Conservation (phyloP, 2,329 filamentous ascomycete genomes). For the Lasiodiplodia sp. region DNA sequence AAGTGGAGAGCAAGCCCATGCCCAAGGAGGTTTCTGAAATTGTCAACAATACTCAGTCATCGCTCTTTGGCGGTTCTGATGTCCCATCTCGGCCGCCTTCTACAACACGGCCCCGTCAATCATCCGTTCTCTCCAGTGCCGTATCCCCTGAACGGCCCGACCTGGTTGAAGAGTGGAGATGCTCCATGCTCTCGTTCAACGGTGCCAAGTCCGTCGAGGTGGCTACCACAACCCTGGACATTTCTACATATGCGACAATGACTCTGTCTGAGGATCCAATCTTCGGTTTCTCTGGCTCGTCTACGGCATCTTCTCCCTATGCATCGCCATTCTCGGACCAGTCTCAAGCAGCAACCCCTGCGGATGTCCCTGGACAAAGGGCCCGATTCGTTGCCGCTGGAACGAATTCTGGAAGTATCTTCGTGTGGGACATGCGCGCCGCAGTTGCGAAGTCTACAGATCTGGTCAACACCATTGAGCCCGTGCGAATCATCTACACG, state of each 20-base stretch:
- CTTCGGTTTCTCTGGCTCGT: constrained; percentile 63
- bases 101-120: constrained; percentile 33
- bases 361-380: constrained; percentile 83
- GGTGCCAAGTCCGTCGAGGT: constrained; percentile 68
- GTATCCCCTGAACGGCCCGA: constrained; percentile 45
- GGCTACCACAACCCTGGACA: constrained; percentile 74
- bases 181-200: constrained; percentile 68
- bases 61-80: constrained; percentile 60
- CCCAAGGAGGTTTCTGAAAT: not conserved
- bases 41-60: constrained; percentile 40
- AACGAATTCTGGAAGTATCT: constrained; percentile 76
- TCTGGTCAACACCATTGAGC: constrained; percentile 67
- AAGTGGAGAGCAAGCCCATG: constrained; percentile 39
- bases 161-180: constrained; percentile 69
- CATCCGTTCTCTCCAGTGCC: constrained; percentile 16
- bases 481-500: constrained; percentile 84
- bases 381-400: constrained; percentile 83
- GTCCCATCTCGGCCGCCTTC: constrained; percentile 34
- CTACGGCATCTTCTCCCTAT: constrained; percentile 60
- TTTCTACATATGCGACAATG: constrained; percentile 74
- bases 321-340: constrained; percentile 61
- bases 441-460: constrained; percentile 62
- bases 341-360: constrained; percentile 51
- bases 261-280: constrained; percentile 82
- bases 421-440: constrained; percentile 86